Evolutionary conservation across 345 rosid species (phyloP), one percentile per base, ranked within the genome.

Genomic region (Eucalyptus victrix): DNA sequence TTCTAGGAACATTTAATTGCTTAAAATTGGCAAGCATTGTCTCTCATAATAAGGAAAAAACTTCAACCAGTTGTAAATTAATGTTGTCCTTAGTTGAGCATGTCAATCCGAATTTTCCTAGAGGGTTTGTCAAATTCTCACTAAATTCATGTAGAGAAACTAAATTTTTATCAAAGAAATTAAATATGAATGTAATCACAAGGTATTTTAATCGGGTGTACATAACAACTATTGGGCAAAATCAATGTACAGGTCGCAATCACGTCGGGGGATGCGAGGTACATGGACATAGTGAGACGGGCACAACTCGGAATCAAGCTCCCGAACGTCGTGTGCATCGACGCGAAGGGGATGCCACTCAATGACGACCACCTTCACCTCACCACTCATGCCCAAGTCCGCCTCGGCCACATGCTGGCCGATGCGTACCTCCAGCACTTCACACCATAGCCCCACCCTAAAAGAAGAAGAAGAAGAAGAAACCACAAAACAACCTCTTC

Each of bases 291-390:
- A 86, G 97, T 97, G 58, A 94, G 99, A 87, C 94, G 93, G 92
- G 98, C 98, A 6, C 99, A 97, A 85, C 86, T 95, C 44, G 92
- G 94, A 28, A 90, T 96, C 42, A 91, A 93, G 45, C 89, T 96
- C 2, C 92, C 94, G 1, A 95, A 96, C 87, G 97, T 95, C 58
- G 93, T 92, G 8, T 94, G 97, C 65, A 97, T 96, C 5, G 99
- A 97, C 91, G 98, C 98, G 3, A 95, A 94, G 89, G 99, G 99
- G 40, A 90, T 97, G 93, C 89, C 91, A 4, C 93, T 97, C 37
- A 92, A 94, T 89, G 92, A 94, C 11, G 99, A 97, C 89, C 85
- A 97, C 86, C 96, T 96, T 89, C 98, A 97, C 92, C 94, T 97
- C 15, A 94, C 98, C 10, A 96, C 99, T 1, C 93, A 90, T 42